phyloP scores from a whole-genome alignment of 1,284 basidiomycete species.

The Cryptococcus amylolentus region DNA sequence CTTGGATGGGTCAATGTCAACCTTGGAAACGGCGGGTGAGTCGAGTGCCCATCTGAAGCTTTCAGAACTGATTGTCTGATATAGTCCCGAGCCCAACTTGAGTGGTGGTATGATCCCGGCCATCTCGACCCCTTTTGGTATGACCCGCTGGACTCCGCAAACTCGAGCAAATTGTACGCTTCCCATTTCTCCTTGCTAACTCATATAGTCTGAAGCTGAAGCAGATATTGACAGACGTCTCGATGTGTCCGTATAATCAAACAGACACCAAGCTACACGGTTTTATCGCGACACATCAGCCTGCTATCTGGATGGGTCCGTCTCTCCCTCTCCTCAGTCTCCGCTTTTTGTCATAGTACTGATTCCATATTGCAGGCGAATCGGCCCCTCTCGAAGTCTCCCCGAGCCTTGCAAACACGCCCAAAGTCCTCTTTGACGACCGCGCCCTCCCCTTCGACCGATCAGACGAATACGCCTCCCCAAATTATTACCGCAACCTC shows the following conservation, averaged over 20 bases:
- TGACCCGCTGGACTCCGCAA: slow-evolving; percentile 65
- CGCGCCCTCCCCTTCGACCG: slow-evolving; percentile 62
- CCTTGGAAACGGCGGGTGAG: slow-evolving; percentile 42
- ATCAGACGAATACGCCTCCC: slow-evolving; percentile 60
- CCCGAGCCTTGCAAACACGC: slow-evolving; percentile 59
- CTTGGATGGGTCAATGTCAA: slow-evolving; percentile 37
- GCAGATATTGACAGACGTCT: slow-evolving; percentile 53
- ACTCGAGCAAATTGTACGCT: slow-evolving; percentile 38
- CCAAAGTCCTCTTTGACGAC: slow-evolving; percentile 56
- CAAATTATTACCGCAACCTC: slow-evolving; percentile 65
- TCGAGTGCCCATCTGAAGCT: neutral
- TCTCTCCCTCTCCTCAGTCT: neutral
- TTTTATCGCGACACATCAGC: slow-evolving; percentile 68
- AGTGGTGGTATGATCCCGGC: slow-evolving; percentile 46
- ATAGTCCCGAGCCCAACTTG: slow-evolving; percentile 34
- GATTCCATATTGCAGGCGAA: slow-evolving; percentile 48
- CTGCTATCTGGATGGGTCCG: slow-evolving; percentile 82
- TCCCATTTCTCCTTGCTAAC: neutral
- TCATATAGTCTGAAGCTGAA: neutral
- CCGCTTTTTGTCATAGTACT: neutral
- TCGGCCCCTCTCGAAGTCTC: slow-evolving; percentile 64
- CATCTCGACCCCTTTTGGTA: slow-evolving; percentile 68
- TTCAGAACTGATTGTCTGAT: neutral
- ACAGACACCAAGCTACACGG: slow-evolving; percentile 64
- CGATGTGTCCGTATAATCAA: slow-evolving; percentile 71